Percentiles rank a stretch among this genome's conserved stretches.
phyloP scores from a whole-genome alignment of 2,329 filamentous ascomycete species.

The Aspergillus ochraceus region DNA sequence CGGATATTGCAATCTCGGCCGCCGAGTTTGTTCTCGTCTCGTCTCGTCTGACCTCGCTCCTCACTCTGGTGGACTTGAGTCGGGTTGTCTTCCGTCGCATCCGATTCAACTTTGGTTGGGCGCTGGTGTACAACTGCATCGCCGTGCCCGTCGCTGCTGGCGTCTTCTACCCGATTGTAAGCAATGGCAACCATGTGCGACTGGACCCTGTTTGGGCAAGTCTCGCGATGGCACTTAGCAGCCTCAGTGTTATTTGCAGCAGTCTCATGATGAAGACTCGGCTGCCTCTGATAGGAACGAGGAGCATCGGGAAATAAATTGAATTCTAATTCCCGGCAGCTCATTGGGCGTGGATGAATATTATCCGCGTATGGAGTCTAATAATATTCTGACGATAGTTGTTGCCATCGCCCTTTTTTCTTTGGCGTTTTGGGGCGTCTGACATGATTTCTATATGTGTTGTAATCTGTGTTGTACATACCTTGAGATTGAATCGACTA shows the following conservation, averaged over 20 bases:
- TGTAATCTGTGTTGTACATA: too few species aligned
- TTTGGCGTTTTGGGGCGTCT: too few species aligned
- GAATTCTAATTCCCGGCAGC: neutral
- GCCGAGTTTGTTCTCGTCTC: constrained; percentile 78
- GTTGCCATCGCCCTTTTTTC: too few species aligned
- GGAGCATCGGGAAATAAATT: neutral
- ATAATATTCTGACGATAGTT: too few species aligned
- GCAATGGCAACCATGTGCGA: constrained; percentile 13
- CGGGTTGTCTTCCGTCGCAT: constrained; percentile 70
- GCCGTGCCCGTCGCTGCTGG: constrained; percentile 77
- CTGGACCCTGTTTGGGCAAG: constrained; percentile 65
- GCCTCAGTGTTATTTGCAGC: constrained; percentile 75
- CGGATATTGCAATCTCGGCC: constrained; percentile 74
- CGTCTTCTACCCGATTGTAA: constrained; percentile 62
- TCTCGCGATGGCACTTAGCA: constrained; percentile 80
- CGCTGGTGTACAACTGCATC: constrained; percentile 72
- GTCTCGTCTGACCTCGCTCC: constrained; percentile 63
- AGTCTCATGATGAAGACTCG: constrained; percentile 50
- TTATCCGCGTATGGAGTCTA: too few species aligned
- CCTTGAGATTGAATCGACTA: too few species aligned
- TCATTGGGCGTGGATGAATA: too few species aligned
- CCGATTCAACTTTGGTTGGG: constrained; percentile 80
- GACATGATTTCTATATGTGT: too few species aligned
- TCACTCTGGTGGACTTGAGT: constrained; percentile 70
- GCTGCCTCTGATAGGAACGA: constrained; percentile 34